Base-by-base conservation (phyloP, 768 basidiomycete genomes). In the Boletus vinaceobasis region DNA sequence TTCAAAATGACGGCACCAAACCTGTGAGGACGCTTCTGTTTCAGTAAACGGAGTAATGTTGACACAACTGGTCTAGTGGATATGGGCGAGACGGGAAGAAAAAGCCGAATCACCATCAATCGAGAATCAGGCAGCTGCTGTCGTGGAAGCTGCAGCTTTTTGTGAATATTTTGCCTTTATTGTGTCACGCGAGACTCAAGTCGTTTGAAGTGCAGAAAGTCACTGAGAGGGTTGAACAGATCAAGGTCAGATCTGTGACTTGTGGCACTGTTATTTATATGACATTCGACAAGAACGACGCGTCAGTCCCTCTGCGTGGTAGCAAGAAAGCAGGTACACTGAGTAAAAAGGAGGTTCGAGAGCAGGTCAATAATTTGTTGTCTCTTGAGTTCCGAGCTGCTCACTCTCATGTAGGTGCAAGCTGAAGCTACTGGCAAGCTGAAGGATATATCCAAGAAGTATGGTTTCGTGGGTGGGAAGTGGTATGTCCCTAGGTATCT, bases 331-430 rank as follows among this genome's bases (percentile, higher is more conserved):
- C 83, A 21, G 87, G 87, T 7, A 75, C 76, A 0, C 85, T 79
- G 70, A 86, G 86, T 61, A 90, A 90, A 69, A 90, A 88, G 65
- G 86, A 90, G 67, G 68, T 86, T 7, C 79, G 86, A 39, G 88
- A 90, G 66, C 73, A 84, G 72, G 88, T 87, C 15, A 53, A 21
- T 13, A 19, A n/a, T 26, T 19, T 9, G 10, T 37, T 36, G 31
- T 15, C 4, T 4, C 33, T 60, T 15, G 6, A 3, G 10, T 31
- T 31, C 36, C 17, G 4, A 45, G 46, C 33, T 14, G 40, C 53
- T 51, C 23, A 62, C 15, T 31, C 39, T 21, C 50, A 26, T 17
- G 8, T 59, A 88, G 88, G 75, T 74, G 5, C 88, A 89, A 73
- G 69, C 73, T 3, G 79, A 84, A 52, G 82, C 86, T 11, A 68